These are phyloP conservation scores for Fusarium annulatum DNA, from an alignment of 2,329 filamentous ascomycete genomes.

Conservation along the genomic window DNA sequence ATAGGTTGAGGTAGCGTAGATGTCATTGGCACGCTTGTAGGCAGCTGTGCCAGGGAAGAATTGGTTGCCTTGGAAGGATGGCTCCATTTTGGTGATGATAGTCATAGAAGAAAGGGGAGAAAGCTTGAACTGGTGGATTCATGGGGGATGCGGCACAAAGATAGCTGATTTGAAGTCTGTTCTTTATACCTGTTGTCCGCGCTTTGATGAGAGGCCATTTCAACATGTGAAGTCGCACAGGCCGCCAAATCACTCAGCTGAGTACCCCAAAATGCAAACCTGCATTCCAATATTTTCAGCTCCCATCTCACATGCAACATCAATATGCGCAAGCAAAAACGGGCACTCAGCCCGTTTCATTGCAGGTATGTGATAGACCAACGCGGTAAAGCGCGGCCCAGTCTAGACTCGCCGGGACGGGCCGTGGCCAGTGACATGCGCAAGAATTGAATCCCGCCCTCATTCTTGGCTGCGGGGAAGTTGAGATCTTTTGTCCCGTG, in stretches of 20 bases:
- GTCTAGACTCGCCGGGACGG: neutral
- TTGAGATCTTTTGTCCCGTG: neutral
- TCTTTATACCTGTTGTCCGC: neutral
- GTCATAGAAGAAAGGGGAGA: neutral
- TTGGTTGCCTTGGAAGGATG: neutral
- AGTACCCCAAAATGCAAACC: accelerated
- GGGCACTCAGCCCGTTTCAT: neutral
- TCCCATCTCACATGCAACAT: neutral
- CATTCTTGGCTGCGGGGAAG: neutral
- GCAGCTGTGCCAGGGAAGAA: conserved; percentile 1
- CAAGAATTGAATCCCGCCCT: neutral
- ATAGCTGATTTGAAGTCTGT: too few relatives aligned
- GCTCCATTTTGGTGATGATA: neutral
- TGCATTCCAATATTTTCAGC: neutral
- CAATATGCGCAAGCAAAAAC: too few relatives aligned
- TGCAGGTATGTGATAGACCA: neutral
- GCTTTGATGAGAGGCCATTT: too few relatives aligned
- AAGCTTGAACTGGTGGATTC: accelerated
- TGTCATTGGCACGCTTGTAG: neutral
- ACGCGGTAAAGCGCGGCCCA: neutral
- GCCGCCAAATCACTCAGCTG: neutral
- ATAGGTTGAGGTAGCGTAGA: conserved; percentile 57
- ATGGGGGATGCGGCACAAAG: accelerated
- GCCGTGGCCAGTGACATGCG: neutral
- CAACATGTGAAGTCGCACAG: neutral